Percentiles rank a stretch among this genome's conserved stretches.
phyloP scores from a whole-genome alignment of 2,329 filamentous ascomycete genomes.

The Boeremia lycopersici region DNA sequence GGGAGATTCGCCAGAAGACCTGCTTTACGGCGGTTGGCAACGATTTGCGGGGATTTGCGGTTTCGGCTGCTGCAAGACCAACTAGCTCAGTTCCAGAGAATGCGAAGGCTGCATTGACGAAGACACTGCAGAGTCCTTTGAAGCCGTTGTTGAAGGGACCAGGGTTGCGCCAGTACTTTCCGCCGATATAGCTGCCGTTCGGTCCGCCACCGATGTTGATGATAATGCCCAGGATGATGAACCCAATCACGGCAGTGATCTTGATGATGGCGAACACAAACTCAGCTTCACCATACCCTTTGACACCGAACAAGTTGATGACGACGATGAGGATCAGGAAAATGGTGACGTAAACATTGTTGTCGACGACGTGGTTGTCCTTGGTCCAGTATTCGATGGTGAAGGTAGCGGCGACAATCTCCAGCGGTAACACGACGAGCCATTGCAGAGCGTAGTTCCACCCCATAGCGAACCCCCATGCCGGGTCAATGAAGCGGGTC shows the following conservation, averaged over 20 bases:
- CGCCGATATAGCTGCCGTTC: constrained; percentile 75
- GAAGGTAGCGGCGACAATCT: constrained; percentile 85
- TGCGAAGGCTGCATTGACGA: constrained; percentile 67
- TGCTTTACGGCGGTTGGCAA: constrained; percentile 53
- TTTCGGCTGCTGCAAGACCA: constrained; percentile 65
- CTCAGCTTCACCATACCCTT: constrained; percentile 87
- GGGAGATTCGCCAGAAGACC: constrained; percentile 56
- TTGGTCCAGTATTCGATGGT: constrained; percentile 82
- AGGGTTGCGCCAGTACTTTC: constrained; percentile 74
- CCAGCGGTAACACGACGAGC: constrained; percentile 81
- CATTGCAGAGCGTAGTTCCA: constrained; percentile 94
- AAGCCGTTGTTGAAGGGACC: constrained; percentile 81
- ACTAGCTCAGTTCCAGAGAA: constrained; percentile 68
- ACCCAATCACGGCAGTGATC: constrained; percentile 82
- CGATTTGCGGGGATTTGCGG: constrained; percentile 59
- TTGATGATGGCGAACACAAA: constrained; percentile 89
- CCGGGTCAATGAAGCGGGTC: constrained; percentile 88
- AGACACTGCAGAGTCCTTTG: constrained; percentile 67
- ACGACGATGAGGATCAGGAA: constrained; percentile 76
- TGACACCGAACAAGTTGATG: constrained; percentile 73
- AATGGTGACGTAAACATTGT: constrained; percentile 75
- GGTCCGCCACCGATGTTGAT: constrained; percentile 76
- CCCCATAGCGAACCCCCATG: constrained; percentile 94
- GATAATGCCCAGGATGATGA: constrained; percentile 86
- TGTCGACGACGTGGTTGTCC: constrained; percentile 47